phyloP scores from a whole-genome alignment of 1,284 basidiomycete genomes.

The Agroathelia rolfsii region DNA sequence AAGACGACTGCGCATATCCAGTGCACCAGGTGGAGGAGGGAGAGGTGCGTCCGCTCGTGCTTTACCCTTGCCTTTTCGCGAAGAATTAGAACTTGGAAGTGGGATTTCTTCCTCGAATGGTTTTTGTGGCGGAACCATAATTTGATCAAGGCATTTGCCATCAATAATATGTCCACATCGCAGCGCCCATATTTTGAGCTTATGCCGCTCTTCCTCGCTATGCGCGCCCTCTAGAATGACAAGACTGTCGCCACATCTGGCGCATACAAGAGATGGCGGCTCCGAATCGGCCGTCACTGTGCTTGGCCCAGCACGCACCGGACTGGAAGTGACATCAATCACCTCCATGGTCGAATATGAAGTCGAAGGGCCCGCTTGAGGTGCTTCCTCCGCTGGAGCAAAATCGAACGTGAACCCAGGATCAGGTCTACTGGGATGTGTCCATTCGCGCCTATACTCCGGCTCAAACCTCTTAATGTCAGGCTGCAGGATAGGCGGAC shows the following conservation, averaged over 20 bases:
- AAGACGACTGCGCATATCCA: too few species aligned
- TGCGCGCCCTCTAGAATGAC: constrained; percentile 26
- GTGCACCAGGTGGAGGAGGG: constrained; percentile 1
- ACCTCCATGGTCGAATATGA: constrained; percentile 14
- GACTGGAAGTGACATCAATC: constrained; percentile 23
- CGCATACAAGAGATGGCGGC: constrained; percentile 44
- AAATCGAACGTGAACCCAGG: constrained; percentile 62
- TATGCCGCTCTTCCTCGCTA: constrained; percentile 24
- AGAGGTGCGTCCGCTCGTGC: constrained; percentile 5
- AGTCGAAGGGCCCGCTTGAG: constrained; percentile 4
- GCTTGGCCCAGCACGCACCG: constrained; percentile 12
- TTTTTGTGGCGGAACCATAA: constrained; percentile 35
- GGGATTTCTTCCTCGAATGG: constrained; percentile 28
- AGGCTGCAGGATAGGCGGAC: constrained; percentile 6
- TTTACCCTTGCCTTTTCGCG: constrained; percentile 20
- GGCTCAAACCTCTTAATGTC: constrained; percentile 17
- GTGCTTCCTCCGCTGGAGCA: constrained; percentile 20
- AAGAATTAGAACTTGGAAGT: constrained; percentile 14
- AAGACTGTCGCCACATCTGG: constrained; percentile 48
- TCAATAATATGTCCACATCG: constrained; percentile 70
- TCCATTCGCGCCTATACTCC: constrained; percentile 50
- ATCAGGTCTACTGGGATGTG: constrained; percentile 43
- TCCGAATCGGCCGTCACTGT: constrained; percentile 11
- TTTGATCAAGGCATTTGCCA: constrained; percentile 53
- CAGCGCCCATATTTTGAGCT: constrained; percentile 51